Base-by-base conservation (phyloP, 768 basidiomycete species). In the Serendipita indica region DNA sequence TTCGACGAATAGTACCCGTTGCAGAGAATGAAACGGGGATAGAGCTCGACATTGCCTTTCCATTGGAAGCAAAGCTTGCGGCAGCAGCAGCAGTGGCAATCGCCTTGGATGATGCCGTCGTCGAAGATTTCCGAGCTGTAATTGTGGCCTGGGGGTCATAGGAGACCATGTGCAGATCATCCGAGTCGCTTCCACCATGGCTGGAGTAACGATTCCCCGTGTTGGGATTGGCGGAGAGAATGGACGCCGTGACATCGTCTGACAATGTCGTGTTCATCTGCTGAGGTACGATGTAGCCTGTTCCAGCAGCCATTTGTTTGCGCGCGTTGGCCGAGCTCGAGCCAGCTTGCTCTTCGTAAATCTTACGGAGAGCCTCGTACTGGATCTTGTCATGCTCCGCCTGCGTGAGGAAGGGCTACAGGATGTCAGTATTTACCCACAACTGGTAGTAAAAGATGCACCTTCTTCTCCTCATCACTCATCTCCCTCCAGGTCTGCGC, bases 381-480 rank as follows among this genome's bases (percentile, higher is more conserved):
- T 90, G 86, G 72, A 89, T 81, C 73, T 94, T 94, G 77, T 94
- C 91, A 68, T 89, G 85, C 69, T 94, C 91, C 13, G 91, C 92
- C 70, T 90, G 89, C 14, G 86, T 84, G 39, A 96, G 76, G 76
- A 89, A 96, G 0, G 92, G 91, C 89, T 94, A 60, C 52, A 37
- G 4, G 25, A 63, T 63, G 33, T 58, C 61, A 60, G 39, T 27
- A 60, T 56, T 45, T 62, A 63, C 27, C 14, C 7, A 33, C 0
- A 46, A 35, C 28, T 14, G 37, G n/a, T 41, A 61, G 45, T 33
- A 61, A 12, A 35, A 61, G 27, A 67, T 76, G 46, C 68, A 92
- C 91, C 80, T 88, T 89, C 67, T 91, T 83, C 72, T 97, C 90
- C 45, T 84, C 89, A 71, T 92, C 89, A 30, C 85, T 84, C 85